Base-by-base conservation (phyloP, 148 eudicot species). In the Arbutus unedo region DNA sequence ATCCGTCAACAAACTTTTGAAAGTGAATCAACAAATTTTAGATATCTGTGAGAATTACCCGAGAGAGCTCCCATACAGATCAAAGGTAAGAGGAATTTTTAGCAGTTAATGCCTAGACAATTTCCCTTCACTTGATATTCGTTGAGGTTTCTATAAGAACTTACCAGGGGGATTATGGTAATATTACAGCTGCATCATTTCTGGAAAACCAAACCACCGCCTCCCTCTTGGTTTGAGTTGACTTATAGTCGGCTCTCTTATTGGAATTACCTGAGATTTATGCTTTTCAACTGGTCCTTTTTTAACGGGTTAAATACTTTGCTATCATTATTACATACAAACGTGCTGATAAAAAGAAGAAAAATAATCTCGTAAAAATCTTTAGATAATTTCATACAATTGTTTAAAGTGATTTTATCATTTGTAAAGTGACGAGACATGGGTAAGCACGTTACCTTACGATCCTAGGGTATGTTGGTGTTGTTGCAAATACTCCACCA, bases 1-100 rank as follows among this genome's bases (percentile, higher is more conserved):
- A 86, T 90, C 93, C 82, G 91, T 92, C 77, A 86, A 91, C 84
- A 95, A 91, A 84, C 79, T 64, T 44, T 83, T 93, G 90, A 91
- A 91, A 87, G 98, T 95, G 71, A 93, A 91, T 86, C 91, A 91
- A 89, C 95, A 90, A 79, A 93, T 92, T 86, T 82, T 91, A 80
- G 91, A 93, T 85, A 89, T 95, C 73, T 86, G 92, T 68, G 87
- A 90, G 87, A 85, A 83, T 81, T 95, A 95, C 81, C 98, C 98
- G 16, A 82, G 87, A 81, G 93, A 95, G 78, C 90, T 95, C 73
- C 91, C 91, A 55, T 95, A 92, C 85, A 90, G 89, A 89, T 92
- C 96, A 74, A 93, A 95, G 91, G 98, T 95, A 85, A 87, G 87
- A 77, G 38, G 64, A 16, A 82, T 7, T 80, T 66, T 16, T 38